Evolutionary conservation across 495 filamentous ascomycete species (phyloP).

Genomic region (Podospora fimiseda): DNA sequence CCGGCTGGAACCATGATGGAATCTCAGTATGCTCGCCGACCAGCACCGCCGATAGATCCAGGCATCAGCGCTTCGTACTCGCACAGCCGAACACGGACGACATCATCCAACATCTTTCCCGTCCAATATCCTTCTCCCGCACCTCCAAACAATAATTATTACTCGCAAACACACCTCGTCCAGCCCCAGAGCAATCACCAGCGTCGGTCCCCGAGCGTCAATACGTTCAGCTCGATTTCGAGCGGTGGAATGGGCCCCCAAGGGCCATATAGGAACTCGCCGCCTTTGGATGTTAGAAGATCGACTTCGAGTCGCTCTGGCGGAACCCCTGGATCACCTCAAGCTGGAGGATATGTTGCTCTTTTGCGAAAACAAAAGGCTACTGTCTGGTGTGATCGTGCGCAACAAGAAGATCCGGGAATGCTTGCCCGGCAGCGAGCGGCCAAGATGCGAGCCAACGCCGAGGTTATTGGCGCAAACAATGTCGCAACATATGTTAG

Average conservation of each 20-base stretch:
- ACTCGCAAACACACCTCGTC: constrained; percentile 32
- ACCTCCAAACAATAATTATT: constrained; percentile 4
- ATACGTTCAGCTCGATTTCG: constrained; percentile 62
- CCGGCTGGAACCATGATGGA: constrained; percentile 20
- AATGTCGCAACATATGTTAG: constrained; percentile 23
- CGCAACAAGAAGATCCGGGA: constrained; percentile 86
- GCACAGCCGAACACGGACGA: constrained; percentile 52
- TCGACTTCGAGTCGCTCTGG: constrained; percentile 66
- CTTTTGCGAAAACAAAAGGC: constrained; percentile 93
- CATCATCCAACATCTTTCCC: constrained; percentile 55
- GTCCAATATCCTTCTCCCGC: constrained; percentile 4
- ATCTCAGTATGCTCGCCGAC: constrained; percentile 24
- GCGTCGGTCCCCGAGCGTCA: constrained; percentile 64
- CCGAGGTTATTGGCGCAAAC: constrained; percentile 56
- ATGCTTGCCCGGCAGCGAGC: constrained; percentile 69
- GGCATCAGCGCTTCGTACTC: constrained; percentile 27
- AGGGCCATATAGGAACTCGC: constrained; percentile 44
- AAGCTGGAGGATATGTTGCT: constrained; percentile 78
- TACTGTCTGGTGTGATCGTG: constrained; percentile 96
- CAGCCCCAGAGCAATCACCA: constrained; percentile 39
- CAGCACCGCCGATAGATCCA: constrained; percentile 32
- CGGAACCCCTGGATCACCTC: constrained; percentile 45
- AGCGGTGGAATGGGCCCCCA: constrained; percentile 43
- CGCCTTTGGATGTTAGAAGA: constrained; percentile 60
- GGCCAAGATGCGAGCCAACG: constrained; percentile 76